A percentile compares a stretch with the other conserved stretches of the same genome.
Evolutionary conservation across 345 rosid species (phyloP).

Genomic region (Nasturtium officinale): DNA sequence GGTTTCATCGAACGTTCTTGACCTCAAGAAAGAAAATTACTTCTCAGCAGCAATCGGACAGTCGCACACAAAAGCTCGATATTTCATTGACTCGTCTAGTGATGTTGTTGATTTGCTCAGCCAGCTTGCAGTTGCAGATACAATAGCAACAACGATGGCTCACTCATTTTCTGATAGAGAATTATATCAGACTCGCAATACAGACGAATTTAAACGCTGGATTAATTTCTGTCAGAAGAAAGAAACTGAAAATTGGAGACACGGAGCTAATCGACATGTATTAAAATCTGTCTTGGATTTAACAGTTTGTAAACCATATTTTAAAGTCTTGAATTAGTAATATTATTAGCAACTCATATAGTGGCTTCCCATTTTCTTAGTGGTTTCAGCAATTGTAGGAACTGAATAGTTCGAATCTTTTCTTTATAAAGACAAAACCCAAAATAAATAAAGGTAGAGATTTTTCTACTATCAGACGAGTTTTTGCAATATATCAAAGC

Average conservation of each 20-base stretch:
- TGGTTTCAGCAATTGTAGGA: too few relatives aligned
- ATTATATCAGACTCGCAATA: background rate
- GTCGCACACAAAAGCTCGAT: conserved; percentile 65
- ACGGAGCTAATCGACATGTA: background rate
- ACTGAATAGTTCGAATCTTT: too few relatives aligned
- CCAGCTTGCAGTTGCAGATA: conserved; percentile 50
- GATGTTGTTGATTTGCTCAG: conserved; percentile 64
- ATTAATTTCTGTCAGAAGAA: background rate
- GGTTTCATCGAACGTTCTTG: conserved; percentile 71
- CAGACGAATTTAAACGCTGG: background rate
- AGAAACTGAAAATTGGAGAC: background rate
- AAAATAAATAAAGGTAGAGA: too few relatives aligned
- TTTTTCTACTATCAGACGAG: too few relatives aligned
- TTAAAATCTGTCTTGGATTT: background rate
- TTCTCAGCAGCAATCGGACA: conserved; percentile 84
- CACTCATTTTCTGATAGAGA: conserved; percentile 1
- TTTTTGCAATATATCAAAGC: too few relatives aligned
- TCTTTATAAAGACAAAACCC: too few relatives aligned
- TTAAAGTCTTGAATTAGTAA: background rate
- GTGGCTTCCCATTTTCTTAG: background rate
- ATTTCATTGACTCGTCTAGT: conserved; percentile 58
- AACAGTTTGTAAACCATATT: background rate
- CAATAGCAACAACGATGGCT: background rate
- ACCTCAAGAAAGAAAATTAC: conserved; percentile 83
- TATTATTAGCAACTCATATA: conserved; percentile 6